A percentile compares a stretch with the other conserved stretches of the same genome.
Conservation (phyloP, 2,329 filamentous ascomycete genomes). For the Colletotrichum tropicicola region DNA sequence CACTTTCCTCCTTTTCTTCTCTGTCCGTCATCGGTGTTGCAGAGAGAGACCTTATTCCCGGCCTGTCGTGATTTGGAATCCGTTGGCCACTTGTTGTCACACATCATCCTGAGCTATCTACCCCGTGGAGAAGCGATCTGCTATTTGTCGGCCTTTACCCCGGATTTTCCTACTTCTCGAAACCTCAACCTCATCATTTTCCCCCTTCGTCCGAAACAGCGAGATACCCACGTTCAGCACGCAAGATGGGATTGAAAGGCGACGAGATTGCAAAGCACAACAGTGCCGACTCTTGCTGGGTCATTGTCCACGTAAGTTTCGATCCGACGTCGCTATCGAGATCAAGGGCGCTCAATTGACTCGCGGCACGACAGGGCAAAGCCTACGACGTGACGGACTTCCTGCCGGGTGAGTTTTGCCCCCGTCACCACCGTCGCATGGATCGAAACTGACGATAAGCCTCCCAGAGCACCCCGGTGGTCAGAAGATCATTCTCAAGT, state of each 20-base stretch:
- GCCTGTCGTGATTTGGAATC: constrained; percentile 16
- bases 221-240: neutral
- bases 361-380: constrained; percentile 64
- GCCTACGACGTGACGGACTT: constrained; percentile 93
- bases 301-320: constrained; percentile 77
- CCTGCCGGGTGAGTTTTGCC: constrained; percentile 67
- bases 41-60: neutral
- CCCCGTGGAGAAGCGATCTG: constrained; percentile 25
- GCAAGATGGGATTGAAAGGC: constrained; percentile 57
- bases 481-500: constrained; percentile 93
- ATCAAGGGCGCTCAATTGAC: constrained; percentile 18
- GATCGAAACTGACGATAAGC: neutral
- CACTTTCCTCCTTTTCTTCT: neutral
- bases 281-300: constrained; percentile 87
- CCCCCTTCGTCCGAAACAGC: constrained; percentile 11
- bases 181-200: neutral
- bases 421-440: neutral
- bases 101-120: neutral
- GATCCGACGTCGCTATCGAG: neutral
- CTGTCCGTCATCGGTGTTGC: constrained; percentile 4
- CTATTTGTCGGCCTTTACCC: constrained; percentile 13
- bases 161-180: constrained; percentile 1
- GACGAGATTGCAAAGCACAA: constrained; percentile 75
- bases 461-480: constrained; percentile 83
- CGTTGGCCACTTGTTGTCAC: neutral